A percentile compares a stretch with the other conserved stretches of the same genome.
Conservation (phyloP, 2,329 filamentous ascomycete genomes). For the Colletotrichum sp. region DNA sequence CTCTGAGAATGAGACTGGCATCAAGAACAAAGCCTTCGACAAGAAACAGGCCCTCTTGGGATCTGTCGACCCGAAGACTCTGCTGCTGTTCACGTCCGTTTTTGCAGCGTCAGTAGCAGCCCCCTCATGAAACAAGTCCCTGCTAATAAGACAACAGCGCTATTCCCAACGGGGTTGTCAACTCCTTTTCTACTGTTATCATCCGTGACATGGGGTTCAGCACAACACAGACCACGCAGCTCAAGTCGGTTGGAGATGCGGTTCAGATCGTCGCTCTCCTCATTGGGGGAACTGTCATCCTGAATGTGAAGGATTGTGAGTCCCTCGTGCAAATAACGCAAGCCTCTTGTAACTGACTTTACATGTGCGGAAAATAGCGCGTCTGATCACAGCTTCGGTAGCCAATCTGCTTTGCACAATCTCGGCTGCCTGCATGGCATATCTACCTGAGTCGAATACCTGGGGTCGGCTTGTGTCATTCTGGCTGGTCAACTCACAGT, state of each 20-base stretch:
- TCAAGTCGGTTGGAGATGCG: not conserved
- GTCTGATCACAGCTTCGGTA: not conserved
- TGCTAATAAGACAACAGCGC: not conserved
- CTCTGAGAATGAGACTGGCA: constrained; percentile 35
- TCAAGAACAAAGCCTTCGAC: constrained; percentile 32
- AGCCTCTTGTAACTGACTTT: accelerated
- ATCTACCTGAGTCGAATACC: not conserved
- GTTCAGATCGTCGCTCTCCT: not conserved
- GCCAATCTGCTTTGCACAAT: not conserved
- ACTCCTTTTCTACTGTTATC: not conserved
- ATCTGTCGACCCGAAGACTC: constrained; percentile 15
- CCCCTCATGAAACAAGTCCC: not conserved
- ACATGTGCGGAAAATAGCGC: not conserved
- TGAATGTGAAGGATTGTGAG: not conserved
- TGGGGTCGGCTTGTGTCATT: not conserved
- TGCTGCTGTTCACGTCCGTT: not conserved
- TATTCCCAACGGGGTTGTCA: not conserved
- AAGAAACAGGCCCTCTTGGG: constrained; percentile 27
- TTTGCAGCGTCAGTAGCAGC: not conserved
- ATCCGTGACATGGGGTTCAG: not conserved
- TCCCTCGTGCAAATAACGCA: accelerated
- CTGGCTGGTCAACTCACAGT: not conserved
- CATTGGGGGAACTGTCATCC: not conserved
- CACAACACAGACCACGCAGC: not conserved
- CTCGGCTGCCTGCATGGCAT: not conserved